Evolutionary conservation across 148 eudicot genomes (phyloP), one percentile per base, ranked within the genome.

Genomic region (Silene uniflora): DNA sequence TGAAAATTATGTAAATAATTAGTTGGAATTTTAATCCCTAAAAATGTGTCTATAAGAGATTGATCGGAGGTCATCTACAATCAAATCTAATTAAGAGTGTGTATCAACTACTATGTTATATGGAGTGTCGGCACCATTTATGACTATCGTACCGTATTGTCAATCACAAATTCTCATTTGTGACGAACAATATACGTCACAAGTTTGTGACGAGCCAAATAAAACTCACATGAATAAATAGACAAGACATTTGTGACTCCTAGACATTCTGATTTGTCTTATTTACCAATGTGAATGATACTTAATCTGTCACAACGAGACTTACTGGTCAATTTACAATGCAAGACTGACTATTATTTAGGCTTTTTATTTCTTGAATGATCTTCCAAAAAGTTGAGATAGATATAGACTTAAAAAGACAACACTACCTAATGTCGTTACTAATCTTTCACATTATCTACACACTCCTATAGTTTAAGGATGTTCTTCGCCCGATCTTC

Each of bases 51-150:
- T 6, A 46, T 69, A 18, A 46, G 72, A 22, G n/a, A 16, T 69
- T 12, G 56, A 52, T 52, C 17, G 56, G 17, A 16, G 5, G 14
- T 52, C 12, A 52, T 52, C 3, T 52, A 14, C 56, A 52, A 52
- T 52, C 35, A 32, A 52, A 13, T 69, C 55, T 46, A 44, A 44
- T 12, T 12, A 21, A 25, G 32, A 12, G 14, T 16, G 56, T 3
- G 17, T 52, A 52, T 21, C 58, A 47, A 22, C 56, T 69, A 69
- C 32, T 69, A 69, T 44, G 27, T 19, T 21, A 69, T 69, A 69
- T 69, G 32, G 27, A 21, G 29, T 69, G 72, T 69, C 72, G 72
- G 72, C 32, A 69, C 58, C 58, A 69, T 69, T 69, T 69, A 69
- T 47, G 16, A 59, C 72, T 46, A 69, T n/a, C 8, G 69, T 23